These are phyloP conservation scores for Xylariaceae sp. DNA, from an alignment of 2,329 filamentous ascomycete species.

Conservation along the genomic window DNA sequence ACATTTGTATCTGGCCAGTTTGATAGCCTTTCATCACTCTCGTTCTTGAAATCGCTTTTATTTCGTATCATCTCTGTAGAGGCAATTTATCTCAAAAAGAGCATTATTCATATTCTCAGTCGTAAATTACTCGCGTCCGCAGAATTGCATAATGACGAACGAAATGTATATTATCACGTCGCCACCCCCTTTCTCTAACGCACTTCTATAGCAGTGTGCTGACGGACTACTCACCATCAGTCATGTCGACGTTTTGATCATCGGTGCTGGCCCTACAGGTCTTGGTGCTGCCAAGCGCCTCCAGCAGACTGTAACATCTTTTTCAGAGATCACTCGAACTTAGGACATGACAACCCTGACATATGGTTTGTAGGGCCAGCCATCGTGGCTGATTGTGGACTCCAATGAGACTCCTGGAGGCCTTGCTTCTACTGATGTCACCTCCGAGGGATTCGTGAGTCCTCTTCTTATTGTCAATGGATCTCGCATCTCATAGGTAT, in stretches of 20 bases:
- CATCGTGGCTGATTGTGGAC: conserved; percentile 96
- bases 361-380: conserved; percentile 58
- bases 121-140: too few species aligned
- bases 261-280: conserved; percentile 95
- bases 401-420: conserved; percentile 90
- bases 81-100: too few species aligned
- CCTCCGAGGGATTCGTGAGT: conserved; percentile 95
- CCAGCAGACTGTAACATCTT: conserved; percentile 83
- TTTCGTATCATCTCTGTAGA: too few species aligned
- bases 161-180: too few species aligned
- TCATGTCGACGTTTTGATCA: conserved; percentile 93
- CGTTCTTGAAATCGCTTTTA: too few species aligned
- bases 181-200: too few species aligned
- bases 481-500: neutral
- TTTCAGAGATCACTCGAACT: conserved; percentile 36
- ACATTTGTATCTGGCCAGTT: too few species aligned
- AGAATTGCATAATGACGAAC: too few species aligned
- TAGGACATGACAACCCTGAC: conserved; percentile 29
- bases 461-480: conserved; percentile 12
- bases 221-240: neutral
- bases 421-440: conserved; percentile 92
- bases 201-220: too few species aligned
- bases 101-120: too few species aligned
- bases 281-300: conserved; percentile 96
- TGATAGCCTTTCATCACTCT: too few species aligned